Base-by-base conservation (phyloP, 306 rosid genomes). In the Pueraria montana region DNA sequence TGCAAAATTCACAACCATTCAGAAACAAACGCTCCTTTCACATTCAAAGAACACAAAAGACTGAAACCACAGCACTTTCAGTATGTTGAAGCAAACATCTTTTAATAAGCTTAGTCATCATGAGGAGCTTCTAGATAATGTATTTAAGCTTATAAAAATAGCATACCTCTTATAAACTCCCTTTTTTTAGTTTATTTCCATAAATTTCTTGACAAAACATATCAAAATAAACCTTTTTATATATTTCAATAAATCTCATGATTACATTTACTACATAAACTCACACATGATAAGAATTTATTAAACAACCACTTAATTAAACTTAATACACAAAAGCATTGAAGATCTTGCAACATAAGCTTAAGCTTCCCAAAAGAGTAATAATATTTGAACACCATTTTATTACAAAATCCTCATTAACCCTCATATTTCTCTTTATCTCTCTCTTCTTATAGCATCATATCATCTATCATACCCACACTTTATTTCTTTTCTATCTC, bases 1-100 rank as follows among this genome's bases (percentile, higher is more conserved):
- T 96, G 87, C 80, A 73, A 80, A 69, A 67, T 72, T 72, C 74
- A 32, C 32, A 20, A 5, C 42, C 18, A 56, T 40, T 42, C 5
- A 66, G 21, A 23, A 79, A 23, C 18, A 42, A 69, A 43, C 45
- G 12, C 9, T 34, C 16, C 5, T 1, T n/a, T 64, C 23, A 26
- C 46, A 84, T 40, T 20, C 32, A 50, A 55, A 27, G 4, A 6
- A 40, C 4, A 17, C 45, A 65, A 17, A 14, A 26, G 10, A n/a
- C 16, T 27, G 24, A n/a, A 65, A 11, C 13, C 49, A 38, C 30
- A 66, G 7, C 50, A 66, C 27, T 38, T 36, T 36, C 17, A 36
- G 8, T 40, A 65, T 65, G 14, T 32, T 16, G n/a, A 16, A 65
- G 23, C 16, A 8, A 34, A 66, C 49, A 66, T 3, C 45, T 63